Base-by-base conservation (phyloP, 805 yeast species). In the Candida germanica region DNA sequence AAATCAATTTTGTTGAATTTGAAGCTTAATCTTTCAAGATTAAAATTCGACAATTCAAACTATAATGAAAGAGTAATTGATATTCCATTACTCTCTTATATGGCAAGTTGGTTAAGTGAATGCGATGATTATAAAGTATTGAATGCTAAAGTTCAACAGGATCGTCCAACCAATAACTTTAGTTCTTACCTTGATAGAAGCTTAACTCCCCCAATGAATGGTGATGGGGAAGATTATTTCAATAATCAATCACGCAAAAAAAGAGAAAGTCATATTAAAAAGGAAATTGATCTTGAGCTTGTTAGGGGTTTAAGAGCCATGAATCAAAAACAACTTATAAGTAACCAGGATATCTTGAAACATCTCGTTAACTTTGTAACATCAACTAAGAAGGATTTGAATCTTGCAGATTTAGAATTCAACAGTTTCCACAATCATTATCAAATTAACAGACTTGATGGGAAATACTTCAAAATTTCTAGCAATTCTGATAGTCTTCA, bases 111-210 rank as follows among this genome's bases (percentile, higher is more conserved):
- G 48, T 28, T 44, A 12, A 36, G 38, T 34, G 48, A 44, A 26
- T 40, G 40, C 28, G 48, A 42, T 31, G 48, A 44, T 20, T 44
- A 44, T 29, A 44, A 36, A 14, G 48, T 44, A 3, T 33, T 44
- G 9, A 33, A 40, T 17, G 31, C 37, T 5, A 35, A 36, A 21
- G 22, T 44, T 9, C 31, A 33, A 11, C 45, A 38, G 21, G 40
- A 44, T 8, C 40, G 40, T 24, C 35, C 22, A 11, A 3, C 19
- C 1, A 31, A 16, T 12, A 32, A 13, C 22, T 35, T 33, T 16
- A 31, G 20, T 31, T 24, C 34, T 9, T 38, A 23, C 25, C 17
- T 38, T 4, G 44, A 35, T 23, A 42, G 45, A 3, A 38, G 29
- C 26, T 36, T 44, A 13, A 44, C 48, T 8, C 48, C 48, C 10